Evolutionary conservation across 306 rosid genomes (phyloP).

Genomic region (Lathyrus oleraceus): DNA sequence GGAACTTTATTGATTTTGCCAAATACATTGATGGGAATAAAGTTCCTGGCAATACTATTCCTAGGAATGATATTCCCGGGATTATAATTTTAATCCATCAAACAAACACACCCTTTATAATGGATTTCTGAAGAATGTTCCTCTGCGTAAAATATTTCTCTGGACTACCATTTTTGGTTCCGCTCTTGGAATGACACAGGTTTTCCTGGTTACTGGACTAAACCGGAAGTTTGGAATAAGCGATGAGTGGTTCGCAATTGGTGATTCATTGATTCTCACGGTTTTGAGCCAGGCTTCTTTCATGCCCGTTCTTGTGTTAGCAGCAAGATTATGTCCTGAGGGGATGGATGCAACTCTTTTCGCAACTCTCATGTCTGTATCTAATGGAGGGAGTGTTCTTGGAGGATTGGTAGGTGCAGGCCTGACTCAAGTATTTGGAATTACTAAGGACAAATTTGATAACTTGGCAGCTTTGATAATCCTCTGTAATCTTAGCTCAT

Average conservation of each 20-base stretch:
- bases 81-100: too few relatives aligned
- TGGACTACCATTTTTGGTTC: conserved; percentile 71
- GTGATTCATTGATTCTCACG: conserved; percentile 90
- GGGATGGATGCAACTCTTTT: conserved; percentile 98
- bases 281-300: conserved; percentile 99
- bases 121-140: conserved; percentile 84
- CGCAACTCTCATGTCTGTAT: conserved; percentile 95
- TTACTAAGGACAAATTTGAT: conserved; percentile 83
- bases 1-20: too few relatives aligned
- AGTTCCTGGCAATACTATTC: too few relatives aligned
- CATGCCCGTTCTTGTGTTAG: conserved; percentile 97
- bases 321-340: conserved; percentile 94
- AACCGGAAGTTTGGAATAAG: conserved; percentile 79
- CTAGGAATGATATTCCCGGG: too few relatives aligned
- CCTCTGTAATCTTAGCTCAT: conserved; percentile 85
- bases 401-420: conserved; percentile 97
- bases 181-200: conserved; percentile 93
- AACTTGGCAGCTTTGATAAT: conserved; percentile 75
- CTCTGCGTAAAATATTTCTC: conserved; percentile 74
- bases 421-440: conserved; percentile 78
- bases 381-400: conserved; percentile 87
- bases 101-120: too few relatives aligned
- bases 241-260: conserved; percentile 94
- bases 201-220: conserved; percentile 86
- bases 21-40: too few relatives aligned